Conservation (phyloP, 805 yeast genomes). For the Scheffersomyces stipitis region DNA sequence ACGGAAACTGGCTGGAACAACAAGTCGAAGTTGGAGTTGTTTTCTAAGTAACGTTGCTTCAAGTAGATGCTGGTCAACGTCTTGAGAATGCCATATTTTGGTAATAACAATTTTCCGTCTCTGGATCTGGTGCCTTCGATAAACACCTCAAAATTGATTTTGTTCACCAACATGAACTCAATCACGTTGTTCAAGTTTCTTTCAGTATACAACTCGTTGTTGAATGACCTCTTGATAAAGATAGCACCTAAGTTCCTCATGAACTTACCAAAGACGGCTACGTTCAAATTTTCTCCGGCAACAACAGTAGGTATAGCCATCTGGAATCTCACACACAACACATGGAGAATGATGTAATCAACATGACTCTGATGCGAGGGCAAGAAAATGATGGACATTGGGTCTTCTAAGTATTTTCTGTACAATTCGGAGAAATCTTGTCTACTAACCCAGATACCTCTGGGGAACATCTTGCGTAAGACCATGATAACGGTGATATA, state of each 20-base stretch:
- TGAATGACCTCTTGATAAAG: constrained; percentile 52
- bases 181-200: constrained; percentile 47
- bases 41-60: constrained; percentile 29
- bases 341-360: constrained; percentile 59
- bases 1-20: constrained; percentile 54
- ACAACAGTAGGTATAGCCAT: constrained; percentile 56
- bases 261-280: constrained; percentile 52
- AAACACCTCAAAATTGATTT: constrained; percentile 56
- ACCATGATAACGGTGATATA: constrained; percentile 37
- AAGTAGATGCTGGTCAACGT: constrained; percentile 47
- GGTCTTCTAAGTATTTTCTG: constrained; percentile 33
- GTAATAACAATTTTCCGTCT: constrained; percentile 62
- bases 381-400: constrained; percentile 48
- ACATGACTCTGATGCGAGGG: constrained; percentile 66
- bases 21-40: constrained; percentile 26
- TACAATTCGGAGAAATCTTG: constrained; percentile 29
- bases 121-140: constrained; percentile 68
- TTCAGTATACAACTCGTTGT: constrained; percentile 45
- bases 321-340: constrained; percentile 52
- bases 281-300: constrained; percentile 67
- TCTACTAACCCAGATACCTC: constrained; percentile 40
- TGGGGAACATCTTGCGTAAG: constrained; percentile 39
- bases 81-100: constrained; percentile 62
- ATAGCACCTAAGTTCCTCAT: constrained; percentile 55
- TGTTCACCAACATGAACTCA: constrained; percentile 48